These are phyloP conservation scores for Jatropha multifida DNA, from an alignment of 441 rosid genomes.

Conservation along the genomic window DNA sequence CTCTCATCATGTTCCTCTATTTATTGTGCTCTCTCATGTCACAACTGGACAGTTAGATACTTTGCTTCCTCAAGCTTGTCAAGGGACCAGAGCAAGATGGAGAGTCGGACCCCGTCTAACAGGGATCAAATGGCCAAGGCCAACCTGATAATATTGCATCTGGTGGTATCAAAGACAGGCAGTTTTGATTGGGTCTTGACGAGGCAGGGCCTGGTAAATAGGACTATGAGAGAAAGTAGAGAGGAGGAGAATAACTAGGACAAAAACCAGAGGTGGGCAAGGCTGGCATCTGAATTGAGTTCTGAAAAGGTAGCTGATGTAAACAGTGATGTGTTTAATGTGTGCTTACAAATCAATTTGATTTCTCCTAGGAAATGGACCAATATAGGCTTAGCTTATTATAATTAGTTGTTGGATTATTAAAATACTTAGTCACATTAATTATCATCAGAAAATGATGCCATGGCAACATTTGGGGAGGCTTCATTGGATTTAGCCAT, in stretches of 20 bases:
- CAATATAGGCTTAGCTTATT: neutral
- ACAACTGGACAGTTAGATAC: no score
- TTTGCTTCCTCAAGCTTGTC: no score
- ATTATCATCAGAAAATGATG: neutral
- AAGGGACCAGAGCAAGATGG: no score
- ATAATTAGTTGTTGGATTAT: neutral
- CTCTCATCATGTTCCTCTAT: no score
- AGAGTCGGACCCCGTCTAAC: conserved; percentile 35
- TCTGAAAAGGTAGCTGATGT: no score
- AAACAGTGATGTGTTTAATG: conserved; percentile 10
- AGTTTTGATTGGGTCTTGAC: conserved; percentile 55
- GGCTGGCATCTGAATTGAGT: neutral
- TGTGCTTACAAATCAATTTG: neutral
- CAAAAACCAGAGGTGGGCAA: conserved; percentile 30
- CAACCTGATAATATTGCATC: conserved; percentile 83
- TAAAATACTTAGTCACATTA: neutral
- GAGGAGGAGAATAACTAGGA: conserved; percentile 36
- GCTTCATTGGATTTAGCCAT: neutral
- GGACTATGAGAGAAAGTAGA: conserved; percentile 44
- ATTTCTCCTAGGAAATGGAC: neutral
- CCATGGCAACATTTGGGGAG: neutral
- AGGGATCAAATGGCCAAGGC: conserved; percentile 68
- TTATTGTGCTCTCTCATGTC: no score
- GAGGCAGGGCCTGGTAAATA: conserved; percentile 61
- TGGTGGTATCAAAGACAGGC: conserved; percentile 85